Evolutionary conservation across 208 protist species (phyloP).

Genomic region (Balamuthia mandrillaris): DNA sequence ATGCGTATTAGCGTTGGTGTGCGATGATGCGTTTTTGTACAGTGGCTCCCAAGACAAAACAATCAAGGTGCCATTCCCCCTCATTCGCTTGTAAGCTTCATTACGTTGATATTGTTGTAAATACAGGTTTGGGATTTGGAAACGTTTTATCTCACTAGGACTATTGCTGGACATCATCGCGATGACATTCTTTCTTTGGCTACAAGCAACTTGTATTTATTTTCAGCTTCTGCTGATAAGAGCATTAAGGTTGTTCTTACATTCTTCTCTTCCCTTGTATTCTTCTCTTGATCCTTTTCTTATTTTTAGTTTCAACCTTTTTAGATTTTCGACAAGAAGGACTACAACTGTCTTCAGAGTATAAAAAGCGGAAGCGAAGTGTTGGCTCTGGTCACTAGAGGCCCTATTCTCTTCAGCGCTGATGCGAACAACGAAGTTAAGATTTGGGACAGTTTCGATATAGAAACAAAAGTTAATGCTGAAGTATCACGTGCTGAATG

Average conservation of each 20-base stretch:
- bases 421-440: too few relatives aligned
- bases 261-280: not conserved
- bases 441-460: too few relatives aligned
- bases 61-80: not conserved
- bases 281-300: not conserved
- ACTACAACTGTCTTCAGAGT: slow-evolving; percentile 5
- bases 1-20: slow-evolving; percentile 4
- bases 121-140: slow-evolving; percentile 32
- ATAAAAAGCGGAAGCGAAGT: not conserved
- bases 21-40: not conserved
- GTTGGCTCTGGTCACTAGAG: not conserved
- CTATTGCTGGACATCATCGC: not conserved
- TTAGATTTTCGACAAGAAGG: slow-evolving; percentile 16
- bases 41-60: slow-evolving; percentile 31
- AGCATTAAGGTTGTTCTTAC: not conserved
- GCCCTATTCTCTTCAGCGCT: too few relatives aligned
- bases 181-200: not conserved
- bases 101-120: not conserved
- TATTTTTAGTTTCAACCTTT: not conserved
- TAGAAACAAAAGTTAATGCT: too few relatives aligned
- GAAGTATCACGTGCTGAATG: too few relatives aligned
- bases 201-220: too few relatives aligned
- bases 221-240: slow-evolving; percentile 9
- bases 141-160: slow-evolving; percentile 28
- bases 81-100: not conserved